Conservation (phyloP, 768 basidiomycete species). For the Trametes meyenii region DNA sequence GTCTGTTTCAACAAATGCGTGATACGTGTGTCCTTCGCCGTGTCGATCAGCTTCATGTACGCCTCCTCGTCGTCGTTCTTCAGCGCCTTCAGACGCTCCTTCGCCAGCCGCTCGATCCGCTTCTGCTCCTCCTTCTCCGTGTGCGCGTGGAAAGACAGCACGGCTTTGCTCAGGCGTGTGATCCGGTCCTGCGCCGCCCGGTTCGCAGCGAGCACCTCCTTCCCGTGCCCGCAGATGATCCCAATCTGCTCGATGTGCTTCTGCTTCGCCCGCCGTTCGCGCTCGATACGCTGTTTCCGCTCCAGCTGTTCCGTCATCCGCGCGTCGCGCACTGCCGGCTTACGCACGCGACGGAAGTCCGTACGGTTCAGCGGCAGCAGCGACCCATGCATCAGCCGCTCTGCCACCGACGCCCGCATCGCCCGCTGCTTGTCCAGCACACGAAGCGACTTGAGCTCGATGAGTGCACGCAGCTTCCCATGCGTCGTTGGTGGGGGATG, state of each 20-base stretch:
- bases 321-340: conserved; percentile 86
- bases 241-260: conserved; percentile 94
- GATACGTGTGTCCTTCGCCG: conserved; percentile 98
- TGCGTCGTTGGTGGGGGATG: conserved; percentile 68
- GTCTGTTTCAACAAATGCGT: conserved; percentile 95
- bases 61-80: conserved; percentile 99
- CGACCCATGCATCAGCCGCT: conserved; percentile 85
- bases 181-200: conserved; percentile 60
- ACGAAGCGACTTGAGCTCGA: conserved; percentile 89
- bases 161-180: conserved; percentile 67
- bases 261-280: conserved; percentile 93
- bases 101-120: conserved; percentile 91
- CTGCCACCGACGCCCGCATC: conserved; percentile 82
- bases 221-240: conserved; percentile 84
- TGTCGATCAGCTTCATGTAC: conserved; percentile 99
- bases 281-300: conserved; percentile 87
- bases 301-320: conserved; percentile 88
- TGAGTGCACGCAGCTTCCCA: conserved; percentile 85
- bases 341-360: conserved; percentile 86
- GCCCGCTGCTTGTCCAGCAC: conserved; percentile 91
- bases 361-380: conserved; percentile 89
- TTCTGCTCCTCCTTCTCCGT: conserved; percentile 99
- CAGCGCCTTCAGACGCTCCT: conserved; percentile 97
- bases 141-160: conserved; percentile 81
- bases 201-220: conserved; percentile 69